Percentiles rank a stretch among this genome's conserved stretches.
Conservation (phyloP, 352 stramenopile species). For the Globisporangium heterothallicum region DNA sequence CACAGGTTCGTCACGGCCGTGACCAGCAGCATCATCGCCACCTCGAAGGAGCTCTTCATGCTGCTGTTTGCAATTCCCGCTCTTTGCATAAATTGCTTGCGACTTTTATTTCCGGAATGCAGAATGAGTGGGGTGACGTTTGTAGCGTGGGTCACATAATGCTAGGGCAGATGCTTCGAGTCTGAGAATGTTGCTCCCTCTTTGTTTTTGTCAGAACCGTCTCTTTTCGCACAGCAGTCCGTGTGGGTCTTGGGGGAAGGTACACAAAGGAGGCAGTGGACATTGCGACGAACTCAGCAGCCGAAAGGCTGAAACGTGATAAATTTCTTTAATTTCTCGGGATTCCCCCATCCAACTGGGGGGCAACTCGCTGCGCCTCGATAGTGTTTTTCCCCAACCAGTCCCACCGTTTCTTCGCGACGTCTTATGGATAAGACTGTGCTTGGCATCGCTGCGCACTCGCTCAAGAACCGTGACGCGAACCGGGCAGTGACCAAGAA, state of each 20-base stretch:
- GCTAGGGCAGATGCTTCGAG: not conserved
- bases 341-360: slow-evolving; percentile 38
- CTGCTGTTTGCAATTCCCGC: not conserved
- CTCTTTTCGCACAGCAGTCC: slow-evolving; percentile 1
- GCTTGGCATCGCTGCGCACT: slow-evolving; percentile 27
- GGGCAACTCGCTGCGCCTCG: slow-evolving; percentile 13
- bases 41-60: slow-evolving; percentile 64
- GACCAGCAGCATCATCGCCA: slow-evolving; percentile 61
- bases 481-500: slow-evolving; percentile 1
- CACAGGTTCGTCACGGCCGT: slow-evolving; percentile 76
- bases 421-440: slow-evolving; percentile 28
- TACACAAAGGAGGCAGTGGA: too few species aligned
- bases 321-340: slow-evolving; percentile 88
- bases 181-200: too few species aligned
- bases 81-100: not conserved
- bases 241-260: too few species aligned
- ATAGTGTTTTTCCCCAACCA: too few species aligned
- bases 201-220: not conserved
- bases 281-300: slow-evolving; percentile 8
- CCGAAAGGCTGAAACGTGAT: slow-evolving; percentile 79
- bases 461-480: slow-evolving; percentile 11
- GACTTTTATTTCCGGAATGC: not conserved
- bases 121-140: too few species aligned
- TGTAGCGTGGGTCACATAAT: not conserved
- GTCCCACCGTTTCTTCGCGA: too few species aligned